Evolutionary conservation across 2,329 filamentous ascomycete species (phyloP).

Genomic region (Periconia sp.): DNA sequence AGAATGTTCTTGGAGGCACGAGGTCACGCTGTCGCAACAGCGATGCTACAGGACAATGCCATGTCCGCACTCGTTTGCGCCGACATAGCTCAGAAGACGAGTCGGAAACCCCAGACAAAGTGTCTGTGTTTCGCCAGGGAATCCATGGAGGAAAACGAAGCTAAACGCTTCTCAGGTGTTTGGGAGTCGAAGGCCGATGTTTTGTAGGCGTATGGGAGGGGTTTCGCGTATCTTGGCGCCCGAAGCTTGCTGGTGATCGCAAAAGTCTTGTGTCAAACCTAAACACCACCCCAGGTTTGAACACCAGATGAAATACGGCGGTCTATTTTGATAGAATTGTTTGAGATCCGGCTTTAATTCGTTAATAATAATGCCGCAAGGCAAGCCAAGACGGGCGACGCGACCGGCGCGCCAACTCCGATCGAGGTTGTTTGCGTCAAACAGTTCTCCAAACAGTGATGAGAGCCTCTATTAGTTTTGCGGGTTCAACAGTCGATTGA

Average conservation of each 20-base stretch:
- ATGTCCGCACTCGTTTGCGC: no score
- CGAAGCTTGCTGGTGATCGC: slow-evolving; percentile 30
- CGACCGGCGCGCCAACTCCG: no score
- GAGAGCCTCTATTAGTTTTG: no score
- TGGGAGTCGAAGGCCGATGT: slow-evolving; percentile 32
- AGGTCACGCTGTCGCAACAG: slow-evolving; percentile 18
- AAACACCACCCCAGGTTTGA: slow-evolving; percentile 6
- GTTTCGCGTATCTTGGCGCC: slow-evolving; percentile 41
- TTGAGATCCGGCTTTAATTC: no score
- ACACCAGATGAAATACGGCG: not conserved
- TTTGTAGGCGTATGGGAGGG: slow-evolving; percentile 38
- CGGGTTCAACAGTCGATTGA: no score
- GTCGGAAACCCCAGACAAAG: slow-evolving; percentile 16
- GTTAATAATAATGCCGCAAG: no score
- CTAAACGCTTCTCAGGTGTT: slow-evolving; percentile 23
- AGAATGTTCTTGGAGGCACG: slow-evolving; percentile 21
- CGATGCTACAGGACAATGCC: slow-evolving; percentile 24
- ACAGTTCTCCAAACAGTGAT: no score
- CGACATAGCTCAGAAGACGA: no score
- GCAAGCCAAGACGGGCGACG: no score
- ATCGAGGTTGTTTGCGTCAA: no score
- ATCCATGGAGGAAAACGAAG: slow-evolving; percentile 11
- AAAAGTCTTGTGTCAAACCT: slow-evolving; percentile 24
- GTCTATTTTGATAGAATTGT: no score
- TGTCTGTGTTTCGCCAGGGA: slow-evolving; percentile 15